Percentiles rank a stretch among this genome's conserved stretches.
Conservation (phyloP, 495 filamentous ascomycete genomes). For the Aspergillus affinis region DNA sequence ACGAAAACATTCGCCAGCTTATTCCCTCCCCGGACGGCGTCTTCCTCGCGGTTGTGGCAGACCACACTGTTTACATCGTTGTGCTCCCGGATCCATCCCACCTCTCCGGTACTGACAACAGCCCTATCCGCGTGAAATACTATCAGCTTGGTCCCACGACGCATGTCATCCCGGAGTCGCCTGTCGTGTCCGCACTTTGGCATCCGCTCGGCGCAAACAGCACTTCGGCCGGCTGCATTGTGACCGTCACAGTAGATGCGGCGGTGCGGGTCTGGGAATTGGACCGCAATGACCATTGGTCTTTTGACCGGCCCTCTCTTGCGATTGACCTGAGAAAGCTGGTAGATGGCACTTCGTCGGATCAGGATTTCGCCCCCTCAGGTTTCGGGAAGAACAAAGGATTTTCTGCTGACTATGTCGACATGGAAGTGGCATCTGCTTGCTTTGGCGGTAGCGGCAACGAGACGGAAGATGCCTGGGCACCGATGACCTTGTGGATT, state of each 20-base stretch:
- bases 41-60: constrained; percentile 77
- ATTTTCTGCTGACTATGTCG: constrained; percentile 79
- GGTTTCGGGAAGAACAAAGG: constrained; percentile 69
- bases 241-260: constrained; percentile 83
- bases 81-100: constrained; percentile 74
- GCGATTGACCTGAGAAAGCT: constrained; percentile 81
- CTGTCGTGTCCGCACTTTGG: constrained; percentile 77
- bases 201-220: constrained; percentile 78
- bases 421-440: constrained; percentile 85
- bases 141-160: constrained; percentile 85
- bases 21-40: constrained; percentile 76
- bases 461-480: constrained; percentile 73
- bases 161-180: constrained; percentile 78
- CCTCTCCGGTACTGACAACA: constrained; percentile 60
- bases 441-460: constrained; percentile 71
- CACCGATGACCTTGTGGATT: constrained; percentile 87
- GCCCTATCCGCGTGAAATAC: constrained; percentile 71
- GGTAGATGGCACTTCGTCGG: constrained; percentile 69
- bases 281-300: constrained; percentile 72
- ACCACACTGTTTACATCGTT: constrained; percentile 79
- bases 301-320: constrained; percentile 77
- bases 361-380: constrained; percentile 73
- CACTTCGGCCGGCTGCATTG: constrained; percentile 57
- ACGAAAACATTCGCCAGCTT: constrained; percentile 75
- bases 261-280: constrained; percentile 87